These are phyloP conservation scores for Colletotrichum scovillei DNA, from an alignment of 2,329 filamentous ascomycete species.

Conservation along the genomic window DNA sequence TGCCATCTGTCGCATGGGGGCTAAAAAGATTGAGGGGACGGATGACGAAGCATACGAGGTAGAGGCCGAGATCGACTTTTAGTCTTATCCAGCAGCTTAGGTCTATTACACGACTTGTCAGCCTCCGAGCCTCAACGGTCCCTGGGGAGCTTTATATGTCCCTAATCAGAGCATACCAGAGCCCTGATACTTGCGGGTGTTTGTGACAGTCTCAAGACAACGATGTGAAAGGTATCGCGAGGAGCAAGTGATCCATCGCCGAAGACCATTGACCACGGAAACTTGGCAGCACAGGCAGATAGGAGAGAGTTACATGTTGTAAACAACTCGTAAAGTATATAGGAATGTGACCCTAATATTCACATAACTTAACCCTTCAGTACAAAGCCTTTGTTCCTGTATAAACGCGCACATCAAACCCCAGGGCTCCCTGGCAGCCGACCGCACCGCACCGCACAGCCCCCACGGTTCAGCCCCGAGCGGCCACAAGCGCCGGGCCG, in stretches of 20 bases:
- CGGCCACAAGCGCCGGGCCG: constrained; percentile 31
- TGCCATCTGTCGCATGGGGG: constrained; percentile 89
- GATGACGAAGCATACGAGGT: constrained; percentile 67
- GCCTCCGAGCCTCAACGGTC: neutral
- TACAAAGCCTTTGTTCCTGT: neutral
- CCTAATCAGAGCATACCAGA: neutral
- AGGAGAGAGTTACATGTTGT: neutral
- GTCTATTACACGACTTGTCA: neutral
- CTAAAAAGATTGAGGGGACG: constrained; percentile 69
- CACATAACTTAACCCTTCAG: neutral
- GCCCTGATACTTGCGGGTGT: neutral
- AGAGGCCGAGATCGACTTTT: constrained; percentile 59
- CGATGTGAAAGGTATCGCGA: neutral
- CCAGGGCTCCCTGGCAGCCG: constrained; percentile 16
- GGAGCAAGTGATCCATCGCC: neutral
- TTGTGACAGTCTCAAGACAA: neutral
- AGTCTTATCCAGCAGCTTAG: constrained; percentile 10
- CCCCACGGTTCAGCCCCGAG: constrained; percentile 30
- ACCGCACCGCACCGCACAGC: constrained; percentile 4
- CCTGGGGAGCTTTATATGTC: neutral
- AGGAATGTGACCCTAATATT: no score
- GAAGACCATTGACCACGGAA: neutral
- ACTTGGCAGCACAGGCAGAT: neutral
- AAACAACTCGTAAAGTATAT: neutral
- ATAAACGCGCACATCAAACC: neutral